Conservation (phyloP, 257 asterid genomes). For the Sherardia arvensis region DNA sequence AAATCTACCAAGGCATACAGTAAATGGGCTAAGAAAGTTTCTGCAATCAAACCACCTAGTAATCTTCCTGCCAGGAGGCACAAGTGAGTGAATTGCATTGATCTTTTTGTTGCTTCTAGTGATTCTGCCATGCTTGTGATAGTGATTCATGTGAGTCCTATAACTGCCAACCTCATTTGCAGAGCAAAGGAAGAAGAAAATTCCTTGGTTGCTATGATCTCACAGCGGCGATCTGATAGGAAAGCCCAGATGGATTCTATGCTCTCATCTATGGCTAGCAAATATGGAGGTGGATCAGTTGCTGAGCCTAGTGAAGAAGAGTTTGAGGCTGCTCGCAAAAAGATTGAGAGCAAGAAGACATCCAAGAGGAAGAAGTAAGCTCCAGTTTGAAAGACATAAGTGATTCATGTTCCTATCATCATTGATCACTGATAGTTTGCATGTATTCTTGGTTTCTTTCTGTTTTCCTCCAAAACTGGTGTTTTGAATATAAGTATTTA, state of each 20-base stretch:
- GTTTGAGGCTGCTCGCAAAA: conserved; percentile 73
- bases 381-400: not conserved
- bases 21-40: conserved; percentile 81
- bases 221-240: conserved; percentile 72
- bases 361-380: conserved; percentile 43
- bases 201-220: conserved; percentile 56
- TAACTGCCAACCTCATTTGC: conserved; percentile 1
- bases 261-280: conserved; percentile 72
- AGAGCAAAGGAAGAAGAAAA: conserved; percentile 61
- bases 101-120: not conserved
- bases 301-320: conserved; percentile 89
- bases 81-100: conserved; percentile 39
- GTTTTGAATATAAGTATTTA: no score
- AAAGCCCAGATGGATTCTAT: conserved; percentile 61
- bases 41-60: conserved; percentile 82
- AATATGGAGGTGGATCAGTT: conserved; percentile 46
- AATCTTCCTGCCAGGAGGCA: conserved; percentile 55
- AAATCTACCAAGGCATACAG: conserved; percentile 62
- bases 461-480: not conserved
- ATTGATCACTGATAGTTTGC: not conserved
- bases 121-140: not conserved
- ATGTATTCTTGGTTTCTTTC: not conserved
- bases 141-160: conserved; percentile 1
- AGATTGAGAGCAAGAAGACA: conserved; percentile 47
- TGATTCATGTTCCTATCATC: not conserved